phyloP scores from a whole-genome alignment of 306 rosid species.

The Malus sieversii region DNA sequence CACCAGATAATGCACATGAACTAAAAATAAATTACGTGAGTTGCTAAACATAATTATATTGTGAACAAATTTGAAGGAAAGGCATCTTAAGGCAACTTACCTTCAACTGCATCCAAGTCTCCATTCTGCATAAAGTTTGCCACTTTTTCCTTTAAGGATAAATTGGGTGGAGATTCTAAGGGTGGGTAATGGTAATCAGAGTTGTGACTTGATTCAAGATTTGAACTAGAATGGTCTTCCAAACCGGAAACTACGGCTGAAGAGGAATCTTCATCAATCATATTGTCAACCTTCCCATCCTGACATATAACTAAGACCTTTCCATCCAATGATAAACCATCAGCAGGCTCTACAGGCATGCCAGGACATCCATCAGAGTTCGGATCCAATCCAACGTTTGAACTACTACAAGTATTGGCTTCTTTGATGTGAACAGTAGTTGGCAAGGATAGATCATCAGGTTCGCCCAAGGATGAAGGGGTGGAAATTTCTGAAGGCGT shows the following conservation, averaged over 20 bases:
- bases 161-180: constrained; percentile 16
- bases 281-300: constrained; percentile 24
- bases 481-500: background rate
- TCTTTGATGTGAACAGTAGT: background rate
- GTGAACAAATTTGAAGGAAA: background rate
- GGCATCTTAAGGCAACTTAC: constrained; percentile 28
- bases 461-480: background rate
- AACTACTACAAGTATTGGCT: background rate
- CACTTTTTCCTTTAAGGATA: constrained; percentile 57
- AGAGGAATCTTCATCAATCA: constrained; percentile 25
- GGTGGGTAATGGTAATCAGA: constrained; percentile 24
- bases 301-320: constrained; percentile 21
- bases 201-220: constrained; percentile 12
- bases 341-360: constrained; percentile 10
- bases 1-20: background rate
- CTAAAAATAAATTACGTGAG: background rate
- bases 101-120: constrained; percentile 62
- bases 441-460: constrained; percentile 5
- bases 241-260: constrained; percentile 14
- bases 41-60: background rate
- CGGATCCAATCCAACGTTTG: constrained; percentile 1
- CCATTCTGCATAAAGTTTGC: constrained; percentile 74
- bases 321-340: constrained; percentile 21
- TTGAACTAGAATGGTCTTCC: constrained; percentile 21
- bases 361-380: background rate